Evolutionary conservation across 2,329 filamentous ascomycete genomes (phyloP).

Genomic region (Cytospora piceicola): DNA sequence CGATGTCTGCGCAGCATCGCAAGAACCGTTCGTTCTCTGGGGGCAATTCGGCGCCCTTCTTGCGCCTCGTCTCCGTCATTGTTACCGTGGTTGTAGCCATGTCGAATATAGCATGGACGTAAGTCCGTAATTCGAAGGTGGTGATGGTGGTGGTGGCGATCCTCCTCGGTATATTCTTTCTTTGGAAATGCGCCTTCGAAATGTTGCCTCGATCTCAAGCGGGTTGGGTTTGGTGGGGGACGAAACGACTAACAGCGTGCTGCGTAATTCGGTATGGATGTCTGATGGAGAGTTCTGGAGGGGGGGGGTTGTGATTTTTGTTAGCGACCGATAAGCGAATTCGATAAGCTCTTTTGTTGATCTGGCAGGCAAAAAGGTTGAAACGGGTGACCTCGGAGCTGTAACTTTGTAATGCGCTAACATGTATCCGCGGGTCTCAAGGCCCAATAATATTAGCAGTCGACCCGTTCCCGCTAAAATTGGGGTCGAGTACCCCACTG

Average conservation of each 20-base stretch:
- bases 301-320: constrained; percentile 1
- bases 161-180: neutral
- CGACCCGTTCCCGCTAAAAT: neutral
- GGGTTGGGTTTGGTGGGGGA: neutral
- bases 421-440: neutral
- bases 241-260: neutral
- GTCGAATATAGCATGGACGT: constrained; percentile 14
- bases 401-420: neutral
- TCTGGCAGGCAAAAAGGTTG: constrained; percentile 1
- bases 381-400: neutral
- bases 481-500: neutral
- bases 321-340: constrained; percentile 9
- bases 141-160: neutral
- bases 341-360: neutral
- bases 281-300: constrained; percentile 15
- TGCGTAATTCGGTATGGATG: neutral
- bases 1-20: constrained; percentile 93
- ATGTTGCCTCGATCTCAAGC: neutral
- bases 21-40: constrained; percentile 95
- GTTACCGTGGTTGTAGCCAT: constrained; percentile 48
- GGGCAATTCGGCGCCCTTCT: constrained; percentile 72
- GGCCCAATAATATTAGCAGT: too few relatives aligned
- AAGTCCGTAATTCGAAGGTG: neutral
- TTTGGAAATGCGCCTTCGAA: neutral
- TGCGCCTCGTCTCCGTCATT: constrained; percentile 69